Percentiles rank a stretch among this genome's conserved stretches.
These are phyloP conservation scores for Colletotrichum tropicale DNA, from an alignment of 2,329 filamentous ascomycete genomes.

Conservation along the genomic window DNA sequence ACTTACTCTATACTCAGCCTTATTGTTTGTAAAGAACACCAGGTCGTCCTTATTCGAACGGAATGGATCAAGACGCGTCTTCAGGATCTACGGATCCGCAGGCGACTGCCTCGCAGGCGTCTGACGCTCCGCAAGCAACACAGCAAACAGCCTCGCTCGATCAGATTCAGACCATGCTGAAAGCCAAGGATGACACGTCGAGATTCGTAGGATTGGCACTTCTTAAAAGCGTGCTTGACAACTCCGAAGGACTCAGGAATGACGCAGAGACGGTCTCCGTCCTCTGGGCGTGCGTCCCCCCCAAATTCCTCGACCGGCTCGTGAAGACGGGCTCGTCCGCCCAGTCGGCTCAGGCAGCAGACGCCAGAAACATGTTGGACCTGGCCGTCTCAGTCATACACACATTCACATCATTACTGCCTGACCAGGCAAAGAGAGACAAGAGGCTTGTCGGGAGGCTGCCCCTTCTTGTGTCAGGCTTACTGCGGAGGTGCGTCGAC, in stretches of 20 bases:
- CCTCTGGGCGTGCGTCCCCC: slow-evolving; percentile 65
- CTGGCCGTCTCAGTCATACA: slow-evolving; percentile 68
- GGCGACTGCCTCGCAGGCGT: background rate
- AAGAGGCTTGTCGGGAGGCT: slow-evolving; percentile 57
- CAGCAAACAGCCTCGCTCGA: slow-evolving; percentile 36
- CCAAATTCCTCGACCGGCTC: slow-evolving; percentile 68
- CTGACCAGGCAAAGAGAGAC: slow-evolving; percentile 48
- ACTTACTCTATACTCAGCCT: background rate
- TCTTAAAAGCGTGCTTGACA: slow-evolving; percentile 69
- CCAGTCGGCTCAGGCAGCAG: slow-evolving; percentile 36
- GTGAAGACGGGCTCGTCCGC: slow-evolving; percentile 55
- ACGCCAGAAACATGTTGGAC: slow-evolving; percentile 65
- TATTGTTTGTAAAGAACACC: background rate
- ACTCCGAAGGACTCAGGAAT: slow-evolving; percentile 54
- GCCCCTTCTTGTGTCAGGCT: slow-evolving; percentile 54
- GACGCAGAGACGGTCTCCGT: slow-evolving; percentile 48
- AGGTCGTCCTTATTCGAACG: background rate
- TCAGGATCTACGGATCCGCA: background rate
- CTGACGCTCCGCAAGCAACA: background rate
- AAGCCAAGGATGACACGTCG: slow-evolving; percentile 68
- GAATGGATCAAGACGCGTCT: background rate
- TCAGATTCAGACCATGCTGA: slow-evolving; percentile 60
- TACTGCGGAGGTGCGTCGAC: slow-evolving; percentile 54
- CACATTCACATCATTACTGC: slow-evolving; percentile 63
- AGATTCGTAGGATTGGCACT: slow-evolving; percentile 72